Evolutionary conservation across 306 rosid species (phyloP), one percentile per base, ranked within the genome.

Genomic region (Castanea mollissima): DNA sequence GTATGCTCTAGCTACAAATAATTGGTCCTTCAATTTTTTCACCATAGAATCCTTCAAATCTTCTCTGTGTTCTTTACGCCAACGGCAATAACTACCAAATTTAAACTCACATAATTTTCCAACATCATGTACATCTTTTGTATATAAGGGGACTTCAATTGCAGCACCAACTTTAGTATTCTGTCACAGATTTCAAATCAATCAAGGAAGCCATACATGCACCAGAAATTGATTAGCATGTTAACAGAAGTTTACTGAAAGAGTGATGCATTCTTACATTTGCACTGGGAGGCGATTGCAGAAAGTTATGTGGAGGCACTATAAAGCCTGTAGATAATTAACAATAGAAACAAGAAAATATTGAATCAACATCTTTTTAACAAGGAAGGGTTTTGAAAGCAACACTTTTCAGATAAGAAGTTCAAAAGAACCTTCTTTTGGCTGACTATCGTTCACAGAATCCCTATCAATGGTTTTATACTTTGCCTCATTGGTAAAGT

Each of bases 1-100:
- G 85, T 92, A 95, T 68, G 99, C 86, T 87, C 99, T 89, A 59
- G 99, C 96, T 78, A 95, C 99, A 92, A 92, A 95, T 82, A 95
- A 79, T 80, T 88, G 89, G 87, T 91, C 99, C 90, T 95, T 95
- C 92, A 95, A 84, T 79, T 87, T 92, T 84, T 91, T 92, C 78
- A 95, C 88, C 89, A 87, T 81, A 34, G 81, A 74, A 79, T 95
- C 99, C 82, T 92, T 92, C 90, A 92, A 90, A 13, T 80, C 96
- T 88, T 95, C 97, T 85, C 64, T 87, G 81, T 95, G 93, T 76
- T 90, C 89, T 77, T 74, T 83, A 60, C 88, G 92, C 99, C 99
- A 95, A 51, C 88, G 83, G 83, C 99, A 95, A 87, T 92, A 92
- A 83, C 97, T 92, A 74, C 99, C 99, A 91, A 81, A 92, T 79